Evolutionary conservation across 371 early-diverging fungal genomes (phyloP).

Genomic region (Choanephora cucurbitarum): DNA sequence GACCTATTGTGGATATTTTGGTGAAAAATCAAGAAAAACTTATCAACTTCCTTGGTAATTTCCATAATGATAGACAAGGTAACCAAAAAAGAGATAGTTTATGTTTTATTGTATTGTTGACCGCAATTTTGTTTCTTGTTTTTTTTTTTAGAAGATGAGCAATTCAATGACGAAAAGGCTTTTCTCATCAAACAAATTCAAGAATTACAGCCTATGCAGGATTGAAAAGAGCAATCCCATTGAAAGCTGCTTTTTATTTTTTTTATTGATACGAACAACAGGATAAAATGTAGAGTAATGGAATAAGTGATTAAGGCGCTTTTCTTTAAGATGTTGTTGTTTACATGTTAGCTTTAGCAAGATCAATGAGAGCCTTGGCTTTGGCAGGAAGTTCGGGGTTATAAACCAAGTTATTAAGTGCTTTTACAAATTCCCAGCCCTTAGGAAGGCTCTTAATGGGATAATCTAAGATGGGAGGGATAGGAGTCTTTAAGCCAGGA

Average conservation of each 20-base stretch:
- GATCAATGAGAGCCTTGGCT: conserved; percentile 38
- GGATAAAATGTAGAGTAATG: not conserved
- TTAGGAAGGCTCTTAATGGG: conserved; percentile 50
- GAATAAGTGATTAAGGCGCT: not conserved
- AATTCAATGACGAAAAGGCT: conserved; percentile 97
- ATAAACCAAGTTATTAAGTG: conserved; percentile 45
- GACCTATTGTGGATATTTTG: conserved; percentile 89
- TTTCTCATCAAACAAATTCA: conserved; percentile 92
- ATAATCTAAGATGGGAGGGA: conserved; percentile 70
- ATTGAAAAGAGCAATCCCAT: conserved; percentile 23
- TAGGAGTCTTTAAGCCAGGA: conserved; percentile 71
- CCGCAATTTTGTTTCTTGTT: too few species aligned
- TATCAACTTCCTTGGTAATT: conserved; percentile 81
- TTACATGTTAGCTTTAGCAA: conserved; percentile 39
- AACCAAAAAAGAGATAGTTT: conserved; percentile 13
- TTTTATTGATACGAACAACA: not conserved
- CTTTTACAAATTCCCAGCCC: conserved; percentile 48
- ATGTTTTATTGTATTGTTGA: not conserved
- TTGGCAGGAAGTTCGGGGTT: conserved; percentile 40
- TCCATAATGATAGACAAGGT: conserved; percentile 95
- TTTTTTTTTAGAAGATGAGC: conserved; percentile 83
- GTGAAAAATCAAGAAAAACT: conserved; percentile 91
- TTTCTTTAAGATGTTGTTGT: conserved; percentile 5
- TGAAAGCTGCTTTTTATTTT: conserved; percentile 1
- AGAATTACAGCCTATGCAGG: conserved; percentile 51